Evolutionary conservation across 306 rosid species (phyloP).

Genomic region (Quercus berberidifolia): DNA sequence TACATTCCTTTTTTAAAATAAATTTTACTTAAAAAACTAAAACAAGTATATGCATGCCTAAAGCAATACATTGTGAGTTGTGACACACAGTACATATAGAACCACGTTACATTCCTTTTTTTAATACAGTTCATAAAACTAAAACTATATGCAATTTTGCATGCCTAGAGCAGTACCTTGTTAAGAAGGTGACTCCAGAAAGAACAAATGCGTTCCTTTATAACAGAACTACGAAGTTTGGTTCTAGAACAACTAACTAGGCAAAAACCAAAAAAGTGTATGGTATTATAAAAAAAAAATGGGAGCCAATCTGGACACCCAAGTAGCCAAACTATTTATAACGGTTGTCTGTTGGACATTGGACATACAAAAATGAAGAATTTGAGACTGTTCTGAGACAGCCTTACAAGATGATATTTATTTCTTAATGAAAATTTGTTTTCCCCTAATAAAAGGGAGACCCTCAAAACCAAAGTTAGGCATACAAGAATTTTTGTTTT

Average conservation of each 20-base stretch:
- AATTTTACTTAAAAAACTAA: neutral
- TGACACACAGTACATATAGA: too few relatives aligned
- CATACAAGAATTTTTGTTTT: neutral
- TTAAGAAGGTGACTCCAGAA: slow-evolving; percentile 40
- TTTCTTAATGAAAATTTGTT: neutral
- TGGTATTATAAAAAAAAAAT: neutral
- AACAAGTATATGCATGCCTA: neutral
- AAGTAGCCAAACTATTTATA: neutral
- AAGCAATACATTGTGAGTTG: slow-evolving; percentile 33
- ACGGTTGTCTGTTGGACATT: neutral
- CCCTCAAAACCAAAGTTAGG: neutral
- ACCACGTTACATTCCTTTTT: neutral
- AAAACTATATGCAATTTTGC: neutral
- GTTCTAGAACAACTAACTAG: neutral
- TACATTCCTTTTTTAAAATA: slow-evolving; percentile 1
- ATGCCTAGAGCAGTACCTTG: slow-evolving; percentile 39
- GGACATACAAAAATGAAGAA: neutral
- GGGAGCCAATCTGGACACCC: neutral
- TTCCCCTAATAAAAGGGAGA: neutral
- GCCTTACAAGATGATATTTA: neutral
- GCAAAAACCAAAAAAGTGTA: neutral
- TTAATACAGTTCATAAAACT: neutral
- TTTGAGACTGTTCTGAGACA: neutral
- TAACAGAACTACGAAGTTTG: neutral
- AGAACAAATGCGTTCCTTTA: neutral